A percentile compares a stretch with the other conserved stretches of the same genome.
phyloP scores from a whole-genome alignment of 2,329 filamentous ascomycete species.

The Zasmidium cellare region DNA sequence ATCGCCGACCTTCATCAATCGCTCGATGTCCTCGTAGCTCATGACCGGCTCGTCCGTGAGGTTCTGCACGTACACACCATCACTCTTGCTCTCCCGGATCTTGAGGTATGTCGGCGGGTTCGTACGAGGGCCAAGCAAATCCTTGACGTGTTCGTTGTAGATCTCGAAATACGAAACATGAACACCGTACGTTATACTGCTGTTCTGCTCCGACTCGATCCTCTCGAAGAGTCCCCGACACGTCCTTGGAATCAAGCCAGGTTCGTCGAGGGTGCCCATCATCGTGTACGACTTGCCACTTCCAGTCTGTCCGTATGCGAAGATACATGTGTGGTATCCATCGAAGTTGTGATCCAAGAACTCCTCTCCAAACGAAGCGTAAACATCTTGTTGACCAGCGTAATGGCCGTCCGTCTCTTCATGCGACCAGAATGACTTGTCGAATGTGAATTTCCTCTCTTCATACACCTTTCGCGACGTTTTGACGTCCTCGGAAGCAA shows the following conservation, averaged over 20 bases:
- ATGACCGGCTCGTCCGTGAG: conserved; percentile 90
- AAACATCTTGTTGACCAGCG: conserved; percentile 88
- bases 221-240: conserved; percentile 95
- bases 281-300: conserved; percentile 98
- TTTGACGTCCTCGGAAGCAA: conserved; percentile 27
- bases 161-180: conserved; percentile 98
- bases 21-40: conserved; percentile 81
- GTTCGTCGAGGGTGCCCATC: conserved; percentile 86
- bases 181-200: conserved; percentile 94
- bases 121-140: conserved; percentile 79
- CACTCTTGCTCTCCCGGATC: conserved; percentile 90
- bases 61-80: conserved; percentile 96
- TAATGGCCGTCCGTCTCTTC: conserved; percentile 77
- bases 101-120: conserved; percentile 89
- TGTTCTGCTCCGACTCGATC: conserved; percentile 80
- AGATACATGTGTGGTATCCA: conserved; percentile 98
- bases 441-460: conserved; percentile 91
- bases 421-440: conserved; percentile 98
- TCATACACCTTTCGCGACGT: conserved; percentile 75
- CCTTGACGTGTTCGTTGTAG: conserved; percentile 98
- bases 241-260: conserved; percentile 89
- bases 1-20: conserved; percentile 88
- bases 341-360: conserved; percentile 99
- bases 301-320: conserved; percentile 96
- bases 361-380: conserved; percentile 90